These are phyloP conservation scores for Tilletia setariae DNA, from an alignment of 1,284 basidiomycete species.

Conservation along the genomic window DNA sequence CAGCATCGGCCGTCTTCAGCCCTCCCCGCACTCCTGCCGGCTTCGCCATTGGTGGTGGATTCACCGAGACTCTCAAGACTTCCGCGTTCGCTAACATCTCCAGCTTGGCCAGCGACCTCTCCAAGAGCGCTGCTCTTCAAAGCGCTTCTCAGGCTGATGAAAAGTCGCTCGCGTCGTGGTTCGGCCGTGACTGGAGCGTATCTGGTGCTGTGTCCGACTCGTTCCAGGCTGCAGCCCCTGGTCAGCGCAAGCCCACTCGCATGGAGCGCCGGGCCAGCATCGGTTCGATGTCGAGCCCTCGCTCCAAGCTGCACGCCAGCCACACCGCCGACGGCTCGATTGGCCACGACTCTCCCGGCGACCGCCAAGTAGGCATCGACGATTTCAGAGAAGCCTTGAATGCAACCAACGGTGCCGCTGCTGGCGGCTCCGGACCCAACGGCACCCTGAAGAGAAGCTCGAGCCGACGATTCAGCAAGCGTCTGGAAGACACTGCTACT, in stretches of 20 bases:
- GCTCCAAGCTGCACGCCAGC: conserved; percentile 13
- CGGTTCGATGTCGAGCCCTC: not conserved
- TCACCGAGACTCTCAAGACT: conserved; percentile 22
- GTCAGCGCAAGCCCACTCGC: not conserved
- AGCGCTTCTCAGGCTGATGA: conserved; percentile 29
- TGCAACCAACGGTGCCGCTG: conserved; percentile 4
- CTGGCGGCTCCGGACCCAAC: conserved; percentile 1
- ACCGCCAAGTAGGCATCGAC: conserved; percentile 28
- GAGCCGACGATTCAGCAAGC: conserved; percentile 1
- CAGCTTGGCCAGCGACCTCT: conserved; percentile 30
- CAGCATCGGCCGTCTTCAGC: conserved; percentile 31
- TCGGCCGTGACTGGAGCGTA: conserved; percentile 49
- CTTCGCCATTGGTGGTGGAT: conserved; percentile 26
- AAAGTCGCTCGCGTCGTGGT: conserved; percentile 35
- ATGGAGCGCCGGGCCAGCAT: conserved; percentile 14
- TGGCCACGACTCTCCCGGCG: conserved; percentile 18
- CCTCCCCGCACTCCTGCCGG: conserved; percentile 28
- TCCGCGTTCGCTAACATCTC: conserved; percentile 27
- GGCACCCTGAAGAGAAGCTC: not conserved
- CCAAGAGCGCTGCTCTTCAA: conserved; percentile 37
- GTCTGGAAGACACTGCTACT: not conserved
- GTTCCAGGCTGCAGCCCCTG: conserved; percentile 2
- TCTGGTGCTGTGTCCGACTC: conserved; percentile 36
- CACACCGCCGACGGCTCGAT: conserved; percentile 13
- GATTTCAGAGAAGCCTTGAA: conserved; percentile 34